phyloP scores from a whole-genome alignment of 495 filamentous ascomycete species.

The Hyaloscypha bicolor region DNA sequence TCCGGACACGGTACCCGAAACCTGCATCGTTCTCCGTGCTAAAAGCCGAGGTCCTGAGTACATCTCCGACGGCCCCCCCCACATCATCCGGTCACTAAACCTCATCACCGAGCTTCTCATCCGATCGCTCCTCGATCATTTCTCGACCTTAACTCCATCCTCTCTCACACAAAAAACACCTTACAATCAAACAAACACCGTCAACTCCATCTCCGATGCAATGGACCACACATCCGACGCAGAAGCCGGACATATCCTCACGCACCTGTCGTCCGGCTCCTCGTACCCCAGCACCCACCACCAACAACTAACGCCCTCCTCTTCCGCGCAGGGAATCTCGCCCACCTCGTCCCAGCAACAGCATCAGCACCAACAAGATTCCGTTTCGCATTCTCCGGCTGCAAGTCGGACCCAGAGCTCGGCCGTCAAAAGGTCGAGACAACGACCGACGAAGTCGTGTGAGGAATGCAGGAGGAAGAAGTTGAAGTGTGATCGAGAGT shows the following conservation, averaged over 20 bases:
- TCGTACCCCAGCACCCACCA: conserved; percentile 1
- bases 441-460: conserved; percentile 20
- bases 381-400: no score
- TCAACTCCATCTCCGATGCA: not conserved
- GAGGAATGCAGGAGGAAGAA: conserved; percentile 31
- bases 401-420: no score
- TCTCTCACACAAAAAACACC: no score
- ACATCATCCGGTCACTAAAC: no score
- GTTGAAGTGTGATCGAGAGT: conserved; percentile 29
- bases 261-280: conserved; percentile 10
- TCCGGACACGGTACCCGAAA: no score
- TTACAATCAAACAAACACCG: no score
- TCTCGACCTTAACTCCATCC: no score
- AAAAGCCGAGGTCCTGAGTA: no score
- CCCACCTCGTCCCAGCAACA: not conserved
- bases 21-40: no score
- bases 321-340: not conserved
- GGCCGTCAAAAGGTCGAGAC: conserved; percentile 5
- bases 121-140: no score
- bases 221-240: conserved; percentile 13
- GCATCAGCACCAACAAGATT: not conserved
- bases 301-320: not conserved
- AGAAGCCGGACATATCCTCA: conserved; percentile 22
- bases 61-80: no score
- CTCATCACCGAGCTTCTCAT: no score